A percentile compares a stretch with the other conserved stretches of the same genome.
phyloP scores from a whole-genome alignment of 176 grass and related monocot genomes.

The Triticum turgidum region DNA sequence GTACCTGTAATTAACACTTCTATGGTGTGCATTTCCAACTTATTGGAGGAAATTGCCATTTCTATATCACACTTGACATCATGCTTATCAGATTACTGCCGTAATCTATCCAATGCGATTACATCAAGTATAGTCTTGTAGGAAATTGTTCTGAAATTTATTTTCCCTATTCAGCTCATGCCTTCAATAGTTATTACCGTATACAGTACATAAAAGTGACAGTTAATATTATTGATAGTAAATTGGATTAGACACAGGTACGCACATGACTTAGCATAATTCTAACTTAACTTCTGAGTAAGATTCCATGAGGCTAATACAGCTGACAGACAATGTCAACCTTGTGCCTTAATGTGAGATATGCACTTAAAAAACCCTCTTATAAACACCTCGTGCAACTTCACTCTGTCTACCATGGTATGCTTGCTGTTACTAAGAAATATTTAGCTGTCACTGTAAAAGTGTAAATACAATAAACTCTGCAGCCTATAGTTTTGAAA shows the following conservation, averaged over 20 bases:
- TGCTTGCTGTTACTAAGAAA: neutral
- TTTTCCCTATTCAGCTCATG: neutral
- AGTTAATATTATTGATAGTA: neutral
- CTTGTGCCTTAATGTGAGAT: neutral
- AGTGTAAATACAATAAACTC: neutral
- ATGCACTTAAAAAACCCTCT: neutral
- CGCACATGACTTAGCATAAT: neutral
- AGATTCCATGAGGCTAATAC: neutral
- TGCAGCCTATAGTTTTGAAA: neutral
- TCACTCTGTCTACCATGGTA: neutral
- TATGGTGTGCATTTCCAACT: neutral
- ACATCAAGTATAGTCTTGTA: neutral
- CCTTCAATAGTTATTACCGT: neutral
- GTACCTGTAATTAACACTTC: constrained; percentile 40
- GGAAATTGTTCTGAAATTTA: neutral
- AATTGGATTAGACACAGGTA: neutral
- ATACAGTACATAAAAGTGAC: neutral
- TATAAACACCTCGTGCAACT: neutral
- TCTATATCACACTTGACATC: neutral
- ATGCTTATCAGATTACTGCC: neutral
- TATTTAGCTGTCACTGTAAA: neutral
- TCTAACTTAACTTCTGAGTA: neutral
- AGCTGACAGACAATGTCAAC: neutral
- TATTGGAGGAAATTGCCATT: neutral
- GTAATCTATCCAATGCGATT: neutral